Evolutionary conservation across 202 grass and related monocot species (phyloP).

Genomic region (Carex arenaria): DNA sequence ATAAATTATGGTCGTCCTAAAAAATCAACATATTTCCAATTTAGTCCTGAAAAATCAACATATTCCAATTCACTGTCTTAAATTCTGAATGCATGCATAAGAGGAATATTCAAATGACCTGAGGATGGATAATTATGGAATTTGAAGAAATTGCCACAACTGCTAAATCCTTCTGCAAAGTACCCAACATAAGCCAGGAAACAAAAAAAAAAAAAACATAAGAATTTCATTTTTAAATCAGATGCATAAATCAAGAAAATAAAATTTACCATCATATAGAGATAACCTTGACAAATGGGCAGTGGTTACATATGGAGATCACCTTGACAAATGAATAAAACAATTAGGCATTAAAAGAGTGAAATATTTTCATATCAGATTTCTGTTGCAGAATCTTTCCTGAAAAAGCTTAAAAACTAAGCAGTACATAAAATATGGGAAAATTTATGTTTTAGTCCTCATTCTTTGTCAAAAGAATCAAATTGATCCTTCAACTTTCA

Average conservation of each 20-base stretch:
- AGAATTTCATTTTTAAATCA: not conserved
- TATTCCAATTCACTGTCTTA: not conserved
- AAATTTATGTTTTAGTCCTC: no score
- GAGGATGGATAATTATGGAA: conserved; percentile 63
- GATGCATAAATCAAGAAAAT: not conserved
- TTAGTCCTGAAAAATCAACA: conserved; percentile 42
- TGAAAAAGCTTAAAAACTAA: not conserved
- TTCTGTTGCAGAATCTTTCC: not conserved
- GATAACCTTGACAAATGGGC: conserved; percentile 89
- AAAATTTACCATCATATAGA: conserved; percentile 70
- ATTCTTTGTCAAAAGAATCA: no score
- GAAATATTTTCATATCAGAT: not conserved
- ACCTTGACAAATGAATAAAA: conserved; percentile 51
- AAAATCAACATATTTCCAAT: conserved; percentile 1
- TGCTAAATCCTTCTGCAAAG: conserved; percentile 76
- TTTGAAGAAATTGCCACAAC: conserved; percentile 82
- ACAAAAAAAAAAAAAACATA: not conserved
- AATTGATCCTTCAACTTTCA: no score
- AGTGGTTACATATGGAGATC: conserved; percentile 92
- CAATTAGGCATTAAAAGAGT: not conserved
- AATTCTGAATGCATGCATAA: not conserved
- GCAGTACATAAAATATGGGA: not conserved
- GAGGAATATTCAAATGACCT: conserved; percentile 36
- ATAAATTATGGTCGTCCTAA: conserved; percentile 71
- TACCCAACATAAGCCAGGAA: conserved; percentile 16